Conservation (phyloP, 306 rosid genomes). For the Quercus wislizeni region DNA sequence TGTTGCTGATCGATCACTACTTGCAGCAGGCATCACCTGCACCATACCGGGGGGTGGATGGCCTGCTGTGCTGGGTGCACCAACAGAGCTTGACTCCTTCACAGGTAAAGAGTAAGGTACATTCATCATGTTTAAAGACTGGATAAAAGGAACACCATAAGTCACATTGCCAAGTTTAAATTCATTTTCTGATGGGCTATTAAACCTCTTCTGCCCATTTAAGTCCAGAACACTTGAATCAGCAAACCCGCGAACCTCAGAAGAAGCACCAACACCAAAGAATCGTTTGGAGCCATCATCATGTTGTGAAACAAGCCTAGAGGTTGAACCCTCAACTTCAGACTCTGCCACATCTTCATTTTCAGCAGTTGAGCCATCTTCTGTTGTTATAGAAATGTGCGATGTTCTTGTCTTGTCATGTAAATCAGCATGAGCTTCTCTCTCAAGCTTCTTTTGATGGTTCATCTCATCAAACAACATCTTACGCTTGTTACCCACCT, state of each 20-base stretch:
- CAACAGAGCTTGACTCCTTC: conserved; percentile 58
- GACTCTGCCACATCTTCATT: conserved; percentile 96
- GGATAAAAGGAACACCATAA: conserved; percentile 53
- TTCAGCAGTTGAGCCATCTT: conserved; percentile 90
- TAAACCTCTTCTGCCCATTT: conserved; percentile 69
- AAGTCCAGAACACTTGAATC: conserved; percentile 46
- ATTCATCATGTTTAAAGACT: conserved; percentile 63
- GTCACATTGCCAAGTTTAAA: conserved; percentile 53
- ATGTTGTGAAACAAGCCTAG: conserved; percentile 53
- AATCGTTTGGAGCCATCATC: conserved; percentile 60
- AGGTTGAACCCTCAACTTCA: conserved; percentile 78
- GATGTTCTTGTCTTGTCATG: conserved; percentile 72
- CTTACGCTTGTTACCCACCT: conserved; percentile 58
- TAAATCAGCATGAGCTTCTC: conserved; percentile 54
- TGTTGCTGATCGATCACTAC: conserved; percentile 54
- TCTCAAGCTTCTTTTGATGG: conserved; percentile 67
- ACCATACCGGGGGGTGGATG: conserved; percentile 56
- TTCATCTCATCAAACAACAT: conserved; percentile 60
- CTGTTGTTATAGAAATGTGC: conserved; percentile 56
- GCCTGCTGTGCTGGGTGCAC: conserved; percentile 40
- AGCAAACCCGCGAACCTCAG: conserved; percentile 45
- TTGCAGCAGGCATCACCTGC: conserved; percentile 58
- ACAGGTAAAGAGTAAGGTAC: conserved; percentile 47
- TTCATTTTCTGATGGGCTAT: conserved; percentile 55
- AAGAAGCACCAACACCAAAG: conserved; percentile 48